Evolutionary conservation across 2,329 filamentous ascomycete species (phyloP), one percentile per base, ranked within the genome.

Genomic region (Pyrenophora tritici-repentis): DNA sequence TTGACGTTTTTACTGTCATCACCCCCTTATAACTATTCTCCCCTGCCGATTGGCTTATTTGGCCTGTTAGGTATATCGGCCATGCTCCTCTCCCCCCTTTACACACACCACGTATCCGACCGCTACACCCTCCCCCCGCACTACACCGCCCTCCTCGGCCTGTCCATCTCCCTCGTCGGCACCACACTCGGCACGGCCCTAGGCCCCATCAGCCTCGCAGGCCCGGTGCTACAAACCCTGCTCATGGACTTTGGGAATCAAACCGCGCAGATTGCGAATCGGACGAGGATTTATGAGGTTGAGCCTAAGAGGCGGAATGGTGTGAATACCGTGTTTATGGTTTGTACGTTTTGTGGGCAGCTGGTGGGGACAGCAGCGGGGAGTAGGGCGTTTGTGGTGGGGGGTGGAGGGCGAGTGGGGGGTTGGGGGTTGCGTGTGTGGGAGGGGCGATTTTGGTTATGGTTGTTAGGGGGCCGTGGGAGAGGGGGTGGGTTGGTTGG

Each of bases 321-420:
- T 3, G 82, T 93, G 18, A 94, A 94, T 67, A 91, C 89, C 0
- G 88, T 86, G 1, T 94, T 91, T 65, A 94, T 93, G 90, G 80
- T 91, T 0, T 80, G 81, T 6, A 85, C 83, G 0, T 93, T 93
- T 63, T 84, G 82, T 22, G 90, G 90, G 0, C 90, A 94, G 75
- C 65, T 94, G 39, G 86, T 86, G 2, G 89, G 89, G 0, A 82
- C 79, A 2, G 72, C 76, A 8, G 77, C 73, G 0, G 81, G 81
- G 0, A 84, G 81, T 55, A 74, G 78, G 37, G 69, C 86, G 10
- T 86, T 83, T 65, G 81, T 81, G 5, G 54, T 70, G 4, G 79
- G 0, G 84, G 84, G 0, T 86, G 84, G 84, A 73, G 80, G 2
- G 74, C 75, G 12, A 81, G 78, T 53, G 83, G 83, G 0, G 82